phyloP scores from a whole-genome alignment of 2,329 filamentous ascomycete genomes.

The Knufia petricola region DNA sequence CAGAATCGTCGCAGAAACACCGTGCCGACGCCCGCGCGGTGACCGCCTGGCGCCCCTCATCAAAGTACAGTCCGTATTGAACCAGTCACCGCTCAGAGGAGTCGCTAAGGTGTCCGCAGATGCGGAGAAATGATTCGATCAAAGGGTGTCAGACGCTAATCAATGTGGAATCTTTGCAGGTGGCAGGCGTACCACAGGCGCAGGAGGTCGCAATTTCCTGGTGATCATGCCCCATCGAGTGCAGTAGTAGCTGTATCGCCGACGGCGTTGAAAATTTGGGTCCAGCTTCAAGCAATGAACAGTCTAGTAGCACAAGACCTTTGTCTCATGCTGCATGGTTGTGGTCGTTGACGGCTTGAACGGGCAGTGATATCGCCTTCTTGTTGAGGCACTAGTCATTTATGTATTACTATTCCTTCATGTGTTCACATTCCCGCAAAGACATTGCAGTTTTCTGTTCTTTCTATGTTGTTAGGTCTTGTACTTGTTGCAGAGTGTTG shows the following conservation, averaged over 20 bases:
- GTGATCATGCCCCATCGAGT: background rate
- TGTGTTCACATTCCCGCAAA: background rate
- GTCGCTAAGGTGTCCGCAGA: background rate
- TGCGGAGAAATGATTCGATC: conserved; percentile 3
- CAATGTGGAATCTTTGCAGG: background rate
- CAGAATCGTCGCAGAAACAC: background rate
- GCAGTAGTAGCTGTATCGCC: background rate
- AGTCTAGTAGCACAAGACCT: background rate
- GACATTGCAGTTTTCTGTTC: background rate
- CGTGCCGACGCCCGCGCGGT: background rate
- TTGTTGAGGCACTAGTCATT: too few species aligned
- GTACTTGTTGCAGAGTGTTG: background rate
- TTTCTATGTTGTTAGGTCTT: background rate
- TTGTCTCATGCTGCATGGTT: background rate
- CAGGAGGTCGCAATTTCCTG: background rate
- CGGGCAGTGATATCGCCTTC: background rate
- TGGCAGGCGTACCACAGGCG: too few species aligned
- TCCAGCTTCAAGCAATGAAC: background rate
- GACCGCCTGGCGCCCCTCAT: background rate
- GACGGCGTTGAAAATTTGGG: background rate
- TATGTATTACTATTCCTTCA: too few species aligned
- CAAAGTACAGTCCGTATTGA: background rate
- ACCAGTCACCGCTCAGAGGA: background rate
- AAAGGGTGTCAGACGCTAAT: background rate
- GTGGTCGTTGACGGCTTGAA: background rate